Conservation (phyloP, 2,329 filamentous ascomycete species). For the Furcasterigmium sp. region DNA sequence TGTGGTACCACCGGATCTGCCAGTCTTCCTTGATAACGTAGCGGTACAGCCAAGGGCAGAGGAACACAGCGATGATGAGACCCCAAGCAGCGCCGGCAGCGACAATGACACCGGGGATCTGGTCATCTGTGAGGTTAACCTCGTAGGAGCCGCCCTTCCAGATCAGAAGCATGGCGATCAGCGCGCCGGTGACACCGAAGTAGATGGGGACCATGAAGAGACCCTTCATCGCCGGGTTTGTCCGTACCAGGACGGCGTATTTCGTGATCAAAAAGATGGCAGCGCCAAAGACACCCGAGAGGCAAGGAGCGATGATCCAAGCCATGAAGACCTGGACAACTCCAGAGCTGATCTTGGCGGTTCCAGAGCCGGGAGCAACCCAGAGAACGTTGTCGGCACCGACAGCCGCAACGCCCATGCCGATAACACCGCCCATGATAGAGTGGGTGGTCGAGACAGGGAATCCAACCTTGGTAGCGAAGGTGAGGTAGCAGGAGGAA, state of each 20-base stretch:
- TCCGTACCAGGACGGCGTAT: constrained; percentile 34
- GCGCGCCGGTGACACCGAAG: constrained; percentile 46
- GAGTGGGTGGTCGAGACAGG: constrained; percentile 41
- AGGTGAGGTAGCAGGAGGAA: constrained; percentile 34
- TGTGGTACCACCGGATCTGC: constrained; percentile 46
- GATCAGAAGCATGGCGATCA: constrained; percentile 12
- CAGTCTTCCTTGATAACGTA: constrained; percentile 51
- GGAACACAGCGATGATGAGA: constrained; percentile 38
- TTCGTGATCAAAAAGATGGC: constrained; percentile 38
- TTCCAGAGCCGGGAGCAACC: constrained; percentile 19
- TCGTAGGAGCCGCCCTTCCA: constrained; percentile 14
- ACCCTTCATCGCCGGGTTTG: constrained; percentile 33
- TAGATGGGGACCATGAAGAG: constrained; percentile 46
- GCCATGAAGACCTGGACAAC: constrained; percentile 42
- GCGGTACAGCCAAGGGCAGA: constrained; percentile 49
- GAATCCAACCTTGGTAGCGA: constrained; percentile 25
- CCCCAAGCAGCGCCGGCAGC: constrained; percentile 40
- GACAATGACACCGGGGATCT: constrained; percentile 42
- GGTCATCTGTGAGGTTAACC: constrained; percentile 13
- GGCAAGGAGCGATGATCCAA: constrained; percentile 40
- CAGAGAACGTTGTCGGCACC: constrained; percentile 35
- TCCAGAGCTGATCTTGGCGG: constrained; percentile 19
- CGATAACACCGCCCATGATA: constrained; percentile 37
- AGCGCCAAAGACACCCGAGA: constrained; percentile 35
- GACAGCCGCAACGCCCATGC: constrained; percentile 36